These are phyloP conservation scores for Lactarius pseudohatsudake DNA, from an alignment of 768 basidiomycete genomes.

Conservation along the genomic window DNA sequence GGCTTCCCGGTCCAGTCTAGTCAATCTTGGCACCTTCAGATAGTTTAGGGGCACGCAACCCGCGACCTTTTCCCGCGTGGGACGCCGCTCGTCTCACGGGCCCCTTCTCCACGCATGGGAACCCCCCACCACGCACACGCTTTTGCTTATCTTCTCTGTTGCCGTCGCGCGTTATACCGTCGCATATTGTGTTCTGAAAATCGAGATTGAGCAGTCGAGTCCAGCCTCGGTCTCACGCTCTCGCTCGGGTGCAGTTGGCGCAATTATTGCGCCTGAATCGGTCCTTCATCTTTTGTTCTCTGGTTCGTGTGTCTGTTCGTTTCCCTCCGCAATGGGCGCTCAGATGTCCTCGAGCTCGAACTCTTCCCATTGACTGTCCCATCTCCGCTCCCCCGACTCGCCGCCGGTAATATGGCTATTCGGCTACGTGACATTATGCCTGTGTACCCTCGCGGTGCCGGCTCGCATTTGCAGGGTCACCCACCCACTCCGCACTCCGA, in stretches of 20 bases:
- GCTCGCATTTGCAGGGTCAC: background rate
- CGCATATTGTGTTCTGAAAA: background rate
- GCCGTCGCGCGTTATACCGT: background rate
- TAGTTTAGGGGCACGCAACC: background rate
- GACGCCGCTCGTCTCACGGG: background rate
- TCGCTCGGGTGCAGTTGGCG: background rate
- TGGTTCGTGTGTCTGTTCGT: background rate
- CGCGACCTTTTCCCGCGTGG: background rate
- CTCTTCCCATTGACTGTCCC: background rate
- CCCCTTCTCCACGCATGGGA: background rate
- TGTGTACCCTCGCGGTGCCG: background rate
- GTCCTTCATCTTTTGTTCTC: background rate
- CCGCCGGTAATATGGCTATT: background rate
- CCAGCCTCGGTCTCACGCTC: background rate
- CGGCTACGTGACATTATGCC: background rate
- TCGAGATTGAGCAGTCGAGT: background rate
- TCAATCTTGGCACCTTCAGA: background rate
- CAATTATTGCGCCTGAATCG: background rate
- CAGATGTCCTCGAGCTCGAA: background rate
- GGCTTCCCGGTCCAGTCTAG: background rate
- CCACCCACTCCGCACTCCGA: background rate
- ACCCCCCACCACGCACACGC: background rate
- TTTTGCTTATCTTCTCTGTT: background rate
- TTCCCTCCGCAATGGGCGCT: background rate
- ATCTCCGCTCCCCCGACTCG: background rate